Percentiles rank a stretch among this genome's conserved stretches.
Conservation (phyloP, 164 flowering plant genomes). For the Hamamelis virginiana region DNA sequence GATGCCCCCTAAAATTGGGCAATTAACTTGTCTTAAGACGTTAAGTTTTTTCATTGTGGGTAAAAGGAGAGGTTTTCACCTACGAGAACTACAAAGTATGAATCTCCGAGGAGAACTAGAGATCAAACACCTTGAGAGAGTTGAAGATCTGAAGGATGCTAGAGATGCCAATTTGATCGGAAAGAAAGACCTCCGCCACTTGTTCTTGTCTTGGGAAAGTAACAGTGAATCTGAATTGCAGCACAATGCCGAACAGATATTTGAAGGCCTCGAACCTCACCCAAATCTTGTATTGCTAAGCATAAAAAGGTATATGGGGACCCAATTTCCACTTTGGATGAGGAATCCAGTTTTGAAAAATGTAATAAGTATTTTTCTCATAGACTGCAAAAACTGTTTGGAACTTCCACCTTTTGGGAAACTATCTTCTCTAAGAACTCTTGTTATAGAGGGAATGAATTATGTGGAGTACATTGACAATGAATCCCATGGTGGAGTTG, state of each 20-base stretch:
- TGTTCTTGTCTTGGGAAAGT: background rate
- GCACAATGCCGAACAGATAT: background rate
- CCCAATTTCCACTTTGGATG: background rate
- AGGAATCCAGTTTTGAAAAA: background rate
- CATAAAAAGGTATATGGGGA: background rate
- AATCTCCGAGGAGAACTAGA: background rate
- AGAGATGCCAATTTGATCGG: background rate
- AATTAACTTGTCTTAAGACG: background rate
- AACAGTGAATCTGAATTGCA: background rate
- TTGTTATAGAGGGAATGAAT: no score
- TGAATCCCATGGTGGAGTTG: no score
- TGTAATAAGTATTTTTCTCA: background rate
- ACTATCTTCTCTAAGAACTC: background rate
- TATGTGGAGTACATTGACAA: no score
- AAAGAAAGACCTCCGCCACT: background rate
- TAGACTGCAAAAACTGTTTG: background rate
- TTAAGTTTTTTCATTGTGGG: background rate
- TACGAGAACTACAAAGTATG: background rate
- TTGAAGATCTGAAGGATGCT: background rate
- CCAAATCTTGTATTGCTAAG: background rate
- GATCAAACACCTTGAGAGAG: no score
- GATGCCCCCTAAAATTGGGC: no score
- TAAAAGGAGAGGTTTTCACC: background rate
- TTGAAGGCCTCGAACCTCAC: conserved; percentile 1
- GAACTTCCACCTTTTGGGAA: background rate